Percentiles rank a stretch among this genome's conserved stretches.
Conservation (phyloP, 306 rosid species). For the Begonia loranthoides region DNA sequence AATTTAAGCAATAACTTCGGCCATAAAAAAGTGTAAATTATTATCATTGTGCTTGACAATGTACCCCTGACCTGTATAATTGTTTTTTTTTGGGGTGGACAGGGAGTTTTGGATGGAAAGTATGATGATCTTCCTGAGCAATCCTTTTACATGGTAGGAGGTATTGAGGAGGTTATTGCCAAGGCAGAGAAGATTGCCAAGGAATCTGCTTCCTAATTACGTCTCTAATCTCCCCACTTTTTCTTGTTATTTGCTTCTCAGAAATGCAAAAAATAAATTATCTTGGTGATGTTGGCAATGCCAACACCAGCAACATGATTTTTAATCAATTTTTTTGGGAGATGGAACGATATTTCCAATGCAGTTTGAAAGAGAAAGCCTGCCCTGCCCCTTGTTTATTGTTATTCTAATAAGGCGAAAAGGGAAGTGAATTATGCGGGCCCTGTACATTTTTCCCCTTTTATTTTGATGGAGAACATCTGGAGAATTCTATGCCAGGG, state of each 20-base stretch:
- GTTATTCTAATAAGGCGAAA: neutral
- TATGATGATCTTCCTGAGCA: too few relatives aligned
- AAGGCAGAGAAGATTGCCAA: too few relatives aligned
- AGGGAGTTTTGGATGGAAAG: too few relatives aligned
- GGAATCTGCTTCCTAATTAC: too few relatives aligned
- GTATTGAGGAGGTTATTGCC: too few relatives aligned
- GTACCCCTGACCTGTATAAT: too few relatives aligned
- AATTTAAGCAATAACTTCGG: too few relatives aligned
- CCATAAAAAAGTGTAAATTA: too few relatives aligned
- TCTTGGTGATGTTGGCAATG: constrained; percentile 49
- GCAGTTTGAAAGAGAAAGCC: constrained; percentile 14
- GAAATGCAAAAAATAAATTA: constrained; percentile 58
- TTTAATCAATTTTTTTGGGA: neutral
- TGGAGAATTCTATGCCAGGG: neutral
- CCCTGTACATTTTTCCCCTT: neutral
- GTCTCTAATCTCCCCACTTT: neutral
- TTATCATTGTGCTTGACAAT: too few relatives aligned
- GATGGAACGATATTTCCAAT: constrained; percentile 19
- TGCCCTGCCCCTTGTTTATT: neutral
- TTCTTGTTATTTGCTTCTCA: constrained; percentile 16
- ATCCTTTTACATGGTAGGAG: too few relatives aligned
- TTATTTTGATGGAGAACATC: neutral
- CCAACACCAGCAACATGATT: constrained; percentile 4
- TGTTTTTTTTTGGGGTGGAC: too few relatives aligned
- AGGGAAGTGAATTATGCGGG: too few relatives aligned